Evolutionary conservation across 1,284 basidiomycete genomes (phyloP).

Genomic region (Microbotryum saponariae): DNA sequence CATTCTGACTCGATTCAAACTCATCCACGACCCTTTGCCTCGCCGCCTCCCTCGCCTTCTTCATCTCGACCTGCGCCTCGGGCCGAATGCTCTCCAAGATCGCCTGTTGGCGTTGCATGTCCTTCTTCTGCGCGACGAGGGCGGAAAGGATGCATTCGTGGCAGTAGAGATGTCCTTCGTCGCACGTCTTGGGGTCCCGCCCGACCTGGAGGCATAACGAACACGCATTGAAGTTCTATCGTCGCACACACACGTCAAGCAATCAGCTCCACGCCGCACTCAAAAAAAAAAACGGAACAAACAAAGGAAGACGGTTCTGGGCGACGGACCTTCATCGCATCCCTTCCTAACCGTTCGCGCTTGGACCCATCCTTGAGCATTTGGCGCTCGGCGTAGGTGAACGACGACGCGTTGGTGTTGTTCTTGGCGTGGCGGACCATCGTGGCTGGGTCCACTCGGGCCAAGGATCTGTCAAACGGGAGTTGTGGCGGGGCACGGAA

Average conservation of each 20-base stretch:
- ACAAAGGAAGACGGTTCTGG: too few relatives aligned
- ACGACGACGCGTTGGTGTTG: constrained; percentile 61
- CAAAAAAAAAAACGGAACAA: too few relatives aligned
- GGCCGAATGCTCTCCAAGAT: constrained; percentile 62
- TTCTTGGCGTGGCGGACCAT: constrained; percentile 64
- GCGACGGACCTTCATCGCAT: constrained; percentile 20
- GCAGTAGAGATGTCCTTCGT: constrained; percentile 75
- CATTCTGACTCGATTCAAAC: constrained; percentile 74
- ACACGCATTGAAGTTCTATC: constrained; percentile 24
- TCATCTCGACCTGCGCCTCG: constrained; percentile 65
- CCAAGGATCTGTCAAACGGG: too few relatives aligned
- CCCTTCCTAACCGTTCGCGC: constrained; percentile 27
- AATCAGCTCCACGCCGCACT: too few relatives aligned
- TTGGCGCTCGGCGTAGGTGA: constrained; percentile 77
- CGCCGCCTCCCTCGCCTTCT: constrained; percentile 58
- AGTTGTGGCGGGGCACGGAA: too few relatives aligned
- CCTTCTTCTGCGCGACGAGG: constrained; percentile 70
- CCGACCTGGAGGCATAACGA: constrained; percentile 43
- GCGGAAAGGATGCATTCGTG: constrained; percentile 45
- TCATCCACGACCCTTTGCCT: constrained; percentile 73
- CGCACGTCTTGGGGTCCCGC: constrained; percentile 68
- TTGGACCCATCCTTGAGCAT: constrained; percentile 73
- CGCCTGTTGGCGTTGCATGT: constrained; percentile 75
- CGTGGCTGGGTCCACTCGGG: too few relatives aligned
- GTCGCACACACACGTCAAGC: too few relatives aligned